Base-by-base conservation (phyloP, 75 land plant species). In the Pinus tabuliformis region DNA sequence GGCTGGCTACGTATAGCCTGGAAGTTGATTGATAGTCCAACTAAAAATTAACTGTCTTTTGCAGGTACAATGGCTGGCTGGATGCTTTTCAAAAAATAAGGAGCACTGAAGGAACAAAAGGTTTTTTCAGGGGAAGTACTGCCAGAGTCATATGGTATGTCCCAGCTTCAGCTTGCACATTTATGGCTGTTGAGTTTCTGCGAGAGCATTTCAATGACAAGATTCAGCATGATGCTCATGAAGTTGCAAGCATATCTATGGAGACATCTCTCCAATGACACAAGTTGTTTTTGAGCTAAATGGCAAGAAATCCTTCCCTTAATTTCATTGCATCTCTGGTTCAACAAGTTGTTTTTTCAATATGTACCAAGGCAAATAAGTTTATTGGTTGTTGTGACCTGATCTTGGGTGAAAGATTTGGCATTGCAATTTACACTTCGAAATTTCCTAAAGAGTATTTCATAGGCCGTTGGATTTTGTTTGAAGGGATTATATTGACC, bases 141-240 rank as follows among this genome's bases (percentile, higher is more conserved):
- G 95, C 99, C 12, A 87, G 99, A 77, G 84, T 96, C 4, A 78
- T 94, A 37, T 96, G 99, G 99, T 96, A 91, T 74, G 82, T 93
- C 64, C 99, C 99, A 24, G 99, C 97, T 26, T 93, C 97, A n/a
- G 97, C 97, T 57, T 74, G 91, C 22, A 94, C 92, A 45, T 96
- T 96, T 79, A 96, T 96, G 99, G 91, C 91, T 13, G 98, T 95
- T 58, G 98, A 96, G 82, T 86, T 81, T 72, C 81, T 96, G 22
- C 65, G 99, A 62, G 91, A 91, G 21, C 80, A 88, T 45, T 95
- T 93, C 80, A 95, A 87, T 49, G 82, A 81, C 8, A 70, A 62
- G 54, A 45, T 63, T 3, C 59, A 73, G 9, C 59, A 74, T 15
- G 62, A 78, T 37, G 57, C 62, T 17, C 73, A 57, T 49, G 83